Percentiles rank a stretch among this genome's conserved stretches.
Conservation (phyloP, 2,329 filamentous ascomycete species). For the Pseudocercospora crystallina region DNA sequence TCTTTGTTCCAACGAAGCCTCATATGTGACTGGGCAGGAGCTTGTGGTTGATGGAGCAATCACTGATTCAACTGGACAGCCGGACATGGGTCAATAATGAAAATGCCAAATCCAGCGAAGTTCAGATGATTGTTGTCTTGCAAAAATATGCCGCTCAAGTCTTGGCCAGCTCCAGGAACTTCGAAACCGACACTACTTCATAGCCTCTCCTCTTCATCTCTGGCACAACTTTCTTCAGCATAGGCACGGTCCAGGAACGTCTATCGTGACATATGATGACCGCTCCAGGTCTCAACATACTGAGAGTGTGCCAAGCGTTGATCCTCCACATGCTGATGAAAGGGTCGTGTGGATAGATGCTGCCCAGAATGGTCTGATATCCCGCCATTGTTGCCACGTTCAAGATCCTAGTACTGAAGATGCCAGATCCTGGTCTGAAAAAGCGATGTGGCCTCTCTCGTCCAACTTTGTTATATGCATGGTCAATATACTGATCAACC, state of each 20-base stretch:
- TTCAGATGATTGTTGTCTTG: neutral
- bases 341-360: constrained; percentile 88
- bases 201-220: constrained; percentile 70
- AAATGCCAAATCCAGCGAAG: neutral
- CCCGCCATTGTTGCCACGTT: constrained; percentile 58
- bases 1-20: constrained; percentile 58
- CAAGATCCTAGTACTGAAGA: constrained; percentile 74
- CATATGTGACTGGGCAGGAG: constrained; percentile 60
- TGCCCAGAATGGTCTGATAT: constrained; percentile 74
- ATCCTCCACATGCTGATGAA: constrained; percentile 69
- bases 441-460: constrained; percentile 55
- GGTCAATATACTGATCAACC: constrained; percentile 62
- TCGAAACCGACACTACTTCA: constrained; percentile 67
- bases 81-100: constrained; percentile 14
- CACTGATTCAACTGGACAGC: constrained; percentile 23
- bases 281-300: constrained; percentile 72
- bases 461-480: constrained; percentile 52
- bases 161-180: constrained; percentile 53
- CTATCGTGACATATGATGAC: constrained; percentile 87
- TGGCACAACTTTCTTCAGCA: constrained; percentile 71
- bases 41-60: constrained; percentile 39
- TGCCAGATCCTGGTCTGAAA: constrained; percentile 81
- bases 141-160: constrained; percentile 4
- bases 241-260: constrained; percentile 76
- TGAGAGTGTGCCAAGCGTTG: constrained; percentile 77